phyloP scores from a whole-genome alignment of 192 early-diverging fungal species.

The Lunasporangiospora selenospora region DNA sequence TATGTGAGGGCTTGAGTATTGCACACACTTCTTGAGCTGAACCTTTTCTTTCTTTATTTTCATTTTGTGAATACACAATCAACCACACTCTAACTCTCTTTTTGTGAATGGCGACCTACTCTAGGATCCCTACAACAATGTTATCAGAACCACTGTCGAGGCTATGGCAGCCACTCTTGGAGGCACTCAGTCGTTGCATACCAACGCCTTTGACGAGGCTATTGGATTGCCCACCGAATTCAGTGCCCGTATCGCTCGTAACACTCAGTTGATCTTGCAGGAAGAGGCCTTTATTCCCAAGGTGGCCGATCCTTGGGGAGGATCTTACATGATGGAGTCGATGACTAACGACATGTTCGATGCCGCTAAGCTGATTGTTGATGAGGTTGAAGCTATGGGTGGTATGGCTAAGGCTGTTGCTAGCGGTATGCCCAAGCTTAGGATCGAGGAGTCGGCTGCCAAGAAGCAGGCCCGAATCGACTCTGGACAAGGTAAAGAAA shows the following conservation, averaged over 20 bases:
- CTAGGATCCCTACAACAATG: slow-evolving; percentile 89
- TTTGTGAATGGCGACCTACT: background rate
- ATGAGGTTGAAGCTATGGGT: slow-evolving; percentile 85
- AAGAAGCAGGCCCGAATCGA: slow-evolving; percentile 90
- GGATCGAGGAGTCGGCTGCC: slow-evolving; percentile 88
- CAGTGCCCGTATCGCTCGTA: slow-evolving; percentile 86
- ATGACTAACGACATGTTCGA: slow-evolving; percentile 84
- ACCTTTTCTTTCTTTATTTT: background rate
- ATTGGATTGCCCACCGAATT: slow-evolving; percentile 88
- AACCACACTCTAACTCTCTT: background rate
- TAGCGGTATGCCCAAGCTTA: slow-evolving; percentile 87
- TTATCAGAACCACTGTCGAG: slow-evolving; percentile 87
- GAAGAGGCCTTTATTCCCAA: slow-evolving; percentile 88
- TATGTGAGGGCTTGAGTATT: slow-evolving; percentile 23
- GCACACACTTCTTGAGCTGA: background rate
- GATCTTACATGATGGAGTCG: slow-evolving; percentile 93
- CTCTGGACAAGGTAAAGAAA: slow-evolving; percentile 72
- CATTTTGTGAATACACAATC: background rate
- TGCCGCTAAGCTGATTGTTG: slow-evolving; percentile 69
- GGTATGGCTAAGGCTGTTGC: slow-evolving; percentile 93
- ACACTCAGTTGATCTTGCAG: slow-evolving; percentile 91
- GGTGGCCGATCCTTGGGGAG: slow-evolving; percentile 93
- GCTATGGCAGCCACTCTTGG: slow-evolving; percentile 93
- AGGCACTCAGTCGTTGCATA: slow-evolving; percentile 92
- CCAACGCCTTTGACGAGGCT: slow-evolving; percentile 92